Base-by-base conservation (phyloP, 2,329 filamentous ascomycete genomes). In the Fusarium stilboides region DNA sequence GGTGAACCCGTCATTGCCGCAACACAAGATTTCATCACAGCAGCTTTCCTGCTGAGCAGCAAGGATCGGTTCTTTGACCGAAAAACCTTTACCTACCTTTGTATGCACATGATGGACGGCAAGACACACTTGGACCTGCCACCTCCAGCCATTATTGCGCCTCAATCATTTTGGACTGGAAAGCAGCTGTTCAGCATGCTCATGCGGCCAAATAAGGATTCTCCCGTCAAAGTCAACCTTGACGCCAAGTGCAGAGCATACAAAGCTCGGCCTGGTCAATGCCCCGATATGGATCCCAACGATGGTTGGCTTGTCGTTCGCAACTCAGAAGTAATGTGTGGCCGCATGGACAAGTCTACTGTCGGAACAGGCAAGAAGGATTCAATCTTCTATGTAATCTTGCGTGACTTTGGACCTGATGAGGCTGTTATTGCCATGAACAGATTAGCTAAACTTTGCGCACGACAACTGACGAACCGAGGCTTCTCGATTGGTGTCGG, bases 11-110 rank as follows among this genome's bases (percentile, higher is more conserved):
- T 99, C 74, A 98, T 99, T 82, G 94, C 94, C 19, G 95, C 96
- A n/a, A 99, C 97, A 31, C 96, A 99, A 76, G 96, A 99, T 85
- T 99, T 99, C 82, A 98, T 99, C 74, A 98, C 95, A 26, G 94
- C 94, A 6, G 93, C 96, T 1, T 99, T 94, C 77, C 83, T 98
- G 6, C 85, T 98, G 26, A 97, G 94, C 74, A 92, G 91, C 79
- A 98, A 98, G 77, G 95, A 98, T 77, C 89, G 90, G 58, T 98
- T 99, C 80, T 97, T 92, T 75, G 94, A 97, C 74, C 90, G 95
- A 53, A 92, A 91, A 73, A 91, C 92, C 0, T 99, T 99, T 76
- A 91, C 92, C 3, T 94, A 97, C 71, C 88, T 98, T 42, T 97
- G 94, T 77, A 91, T 93, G 79, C 96, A 94, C 80, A 99, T 99